A percentile compares a stretch with the other conserved stretches of the same genome.
These are phyloP conservation scores for Leccinum fallax DNA, from an alignment of 1,284 basidiomycete genomes.

Conservation along the genomic window DNA sequence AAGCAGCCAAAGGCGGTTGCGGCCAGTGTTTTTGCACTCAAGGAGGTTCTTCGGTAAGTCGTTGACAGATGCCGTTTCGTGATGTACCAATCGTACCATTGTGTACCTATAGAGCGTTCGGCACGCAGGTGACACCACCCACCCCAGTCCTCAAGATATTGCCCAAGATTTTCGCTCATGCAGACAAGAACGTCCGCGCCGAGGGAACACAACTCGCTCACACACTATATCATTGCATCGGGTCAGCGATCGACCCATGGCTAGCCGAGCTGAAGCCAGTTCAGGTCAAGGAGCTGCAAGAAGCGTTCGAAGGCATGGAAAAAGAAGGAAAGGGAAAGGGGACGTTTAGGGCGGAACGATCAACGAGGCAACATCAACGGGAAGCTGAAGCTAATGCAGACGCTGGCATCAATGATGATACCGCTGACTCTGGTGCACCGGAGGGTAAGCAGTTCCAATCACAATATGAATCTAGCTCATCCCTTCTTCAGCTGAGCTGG, in stretches of 20 bases:
- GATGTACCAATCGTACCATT: constrained; percentile 3
- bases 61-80: constrained; percentile 3
- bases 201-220: constrained; percentile 85
- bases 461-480: constrained; percentile 14
- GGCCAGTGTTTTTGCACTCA: constrained; percentile 78
- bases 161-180: constrained; percentile 94
- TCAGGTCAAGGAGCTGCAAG: constrained; percentile 96
- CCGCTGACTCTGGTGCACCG: constrained; percentile 35
- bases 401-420: constrained; percentile 42
- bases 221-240: constrained; percentile 87
- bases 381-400: constrained; percentile 64
- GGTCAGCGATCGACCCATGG: constrained; percentile 85
- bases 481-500: constrained; percentile 40
- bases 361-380: constrained; percentile 79
- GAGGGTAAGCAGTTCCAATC: constrained; percentile 26
- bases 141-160: constrained; percentile 83
- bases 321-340: constrained; percentile 68
- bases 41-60: constrained; percentile 65
- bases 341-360: constrained; percentile 74
- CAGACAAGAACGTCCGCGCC: constrained; percentile 94
- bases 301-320: constrained; percentile 86
- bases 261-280: constrained; percentile 95
- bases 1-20: constrained; percentile 97
- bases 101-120: constrained; percentile 67
- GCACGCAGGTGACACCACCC: constrained; percentile 76